phyloP scores from a whole-genome alignment of 2,329 filamentous ascomycete genomes.

The Penicillium polonicum region DNA sequence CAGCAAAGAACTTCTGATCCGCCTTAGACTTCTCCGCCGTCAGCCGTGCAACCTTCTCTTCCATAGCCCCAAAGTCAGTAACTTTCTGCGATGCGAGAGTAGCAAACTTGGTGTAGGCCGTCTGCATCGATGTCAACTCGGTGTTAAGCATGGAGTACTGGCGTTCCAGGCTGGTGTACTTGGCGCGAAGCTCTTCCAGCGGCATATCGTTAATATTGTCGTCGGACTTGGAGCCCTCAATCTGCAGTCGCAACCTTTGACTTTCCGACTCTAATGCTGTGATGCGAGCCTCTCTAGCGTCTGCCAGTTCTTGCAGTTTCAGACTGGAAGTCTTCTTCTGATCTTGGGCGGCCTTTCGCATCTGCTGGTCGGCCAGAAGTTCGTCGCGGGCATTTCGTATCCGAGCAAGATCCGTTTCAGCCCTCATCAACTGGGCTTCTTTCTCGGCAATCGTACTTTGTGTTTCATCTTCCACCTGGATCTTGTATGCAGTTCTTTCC shows the following conservation, averaged over 20 bases:
- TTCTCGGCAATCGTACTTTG: conserved; percentile 71
- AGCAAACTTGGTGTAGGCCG: conserved; percentile 86
- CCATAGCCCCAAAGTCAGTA: conserved; percentile 69
- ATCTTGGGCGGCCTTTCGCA: conserved; percentile 76
- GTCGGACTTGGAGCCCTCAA: conserved; percentile 48
- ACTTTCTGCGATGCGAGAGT: conserved; percentile 83
- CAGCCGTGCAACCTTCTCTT: conserved; percentile 73
- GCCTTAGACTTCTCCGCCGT: conserved; percentile 91
- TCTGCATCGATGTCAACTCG: conserved; percentile 85
- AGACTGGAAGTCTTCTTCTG: conserved; percentile 68
- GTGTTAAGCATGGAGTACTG: conserved; percentile 82
- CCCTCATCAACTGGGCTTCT: conserved; percentile 75
- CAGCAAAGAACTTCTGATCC: conserved; percentile 96
- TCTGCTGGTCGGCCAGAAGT: conserved; percentile 73
- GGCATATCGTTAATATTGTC: conserved; percentile 59
- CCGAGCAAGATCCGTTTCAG: conserved; percentile 80
- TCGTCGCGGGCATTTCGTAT: conserved; percentile 85
- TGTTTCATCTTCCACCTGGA: conserved; percentile 77
- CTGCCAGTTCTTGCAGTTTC: conserved; percentile 76
- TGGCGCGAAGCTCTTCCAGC: conserved; percentile 69
- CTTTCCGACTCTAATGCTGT: conserved; percentile 78
- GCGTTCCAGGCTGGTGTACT: conserved; percentile 71
- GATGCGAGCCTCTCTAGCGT: conserved; percentile 78
- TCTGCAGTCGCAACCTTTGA: conserved; percentile 62
- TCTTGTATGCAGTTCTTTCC: conserved; percentile 78